phyloP scores from a whole-genome alignment of 2,329 filamentous ascomycete genomes.

The Aspergillus piperis region DNA sequence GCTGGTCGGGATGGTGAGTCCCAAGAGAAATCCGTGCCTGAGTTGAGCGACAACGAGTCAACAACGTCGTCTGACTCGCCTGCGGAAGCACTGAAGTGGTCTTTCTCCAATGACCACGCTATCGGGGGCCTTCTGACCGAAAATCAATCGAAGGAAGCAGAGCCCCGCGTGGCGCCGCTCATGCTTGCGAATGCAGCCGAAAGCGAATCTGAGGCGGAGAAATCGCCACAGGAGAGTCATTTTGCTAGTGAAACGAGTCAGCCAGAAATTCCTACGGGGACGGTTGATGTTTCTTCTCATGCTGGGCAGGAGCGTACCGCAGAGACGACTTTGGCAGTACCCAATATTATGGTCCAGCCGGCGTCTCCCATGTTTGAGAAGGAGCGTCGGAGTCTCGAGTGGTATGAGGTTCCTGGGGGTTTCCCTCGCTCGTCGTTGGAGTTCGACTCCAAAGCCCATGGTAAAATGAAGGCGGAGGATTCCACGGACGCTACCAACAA shows the following conservation, averaged over 20 bases:
- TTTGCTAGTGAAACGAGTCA: not conserved
- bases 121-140: conserved; percentile 54
- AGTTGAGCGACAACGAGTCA: conserved; percentile 36
- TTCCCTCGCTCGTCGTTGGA: conserved; percentile 51
- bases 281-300: conserved; percentile 14
- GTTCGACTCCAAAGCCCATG: conserved; percentile 7
- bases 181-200: conserved; percentile 2
- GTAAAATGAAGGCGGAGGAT: conserved; percentile 10
- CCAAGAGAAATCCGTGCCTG: conserved; percentile 19
- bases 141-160: conserved; percentile 25
- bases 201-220: not conserved
- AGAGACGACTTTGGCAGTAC: conserved; percentile 31
- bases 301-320: conserved; percentile 7
- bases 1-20: conserved; percentile 42
- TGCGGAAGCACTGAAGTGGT: conserved; percentile 31
- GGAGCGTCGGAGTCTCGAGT: conserved; percentile 38
- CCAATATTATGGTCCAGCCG: conserved; percentile 49
- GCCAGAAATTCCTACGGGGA: not conserved
- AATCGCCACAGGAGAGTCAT: conserved; percentile 7
- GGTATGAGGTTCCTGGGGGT: conserved; percentile 60
- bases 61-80: conserved; percentile 49
- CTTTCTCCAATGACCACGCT: conserved; percentile 54
- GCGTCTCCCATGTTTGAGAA: conserved; percentile 50
- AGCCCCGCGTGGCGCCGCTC: not conserved
- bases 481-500: not conserved